These are phyloP conservation scores for Phyllostachys edulis DNA, from an alignment of 176 grass and related monocot genomes.

Conservation along the genomic window DNA sequence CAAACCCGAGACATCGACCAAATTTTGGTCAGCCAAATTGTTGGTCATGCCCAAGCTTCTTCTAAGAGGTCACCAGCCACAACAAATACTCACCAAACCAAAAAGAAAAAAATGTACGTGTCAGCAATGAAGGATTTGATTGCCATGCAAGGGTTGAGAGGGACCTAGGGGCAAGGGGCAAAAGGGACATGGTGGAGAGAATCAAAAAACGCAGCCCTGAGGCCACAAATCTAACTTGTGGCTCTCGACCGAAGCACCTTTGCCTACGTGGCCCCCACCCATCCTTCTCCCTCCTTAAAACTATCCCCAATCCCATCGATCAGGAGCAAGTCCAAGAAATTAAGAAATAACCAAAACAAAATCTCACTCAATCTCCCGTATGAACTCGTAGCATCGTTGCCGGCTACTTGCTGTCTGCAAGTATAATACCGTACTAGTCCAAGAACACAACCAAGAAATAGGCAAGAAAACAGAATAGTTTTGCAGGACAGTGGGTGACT, in stretches of 20 bases:
- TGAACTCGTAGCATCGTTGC: slow-evolving; percentile 4
- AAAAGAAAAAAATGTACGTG: not conserved
- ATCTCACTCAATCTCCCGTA: not conserved
- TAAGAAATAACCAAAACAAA: not conserved
- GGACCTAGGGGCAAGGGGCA: slow-evolving; percentile 27
- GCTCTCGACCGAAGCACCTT: slow-evolving; percentile 41
- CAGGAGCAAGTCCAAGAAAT: not conserved
- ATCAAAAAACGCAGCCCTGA: slow-evolving; percentile 59
- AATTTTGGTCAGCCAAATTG: not conserved
- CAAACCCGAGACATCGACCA: not conserved
- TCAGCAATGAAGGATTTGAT: slow-evolving; percentile 35
- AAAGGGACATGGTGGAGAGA: slow-evolving; percentile 34
- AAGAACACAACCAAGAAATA: not conserved
- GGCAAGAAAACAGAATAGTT: not conserved
- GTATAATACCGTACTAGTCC: not conserved
- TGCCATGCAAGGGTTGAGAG: slow-evolving; percentile 29
- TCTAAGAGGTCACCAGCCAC: not conserved
- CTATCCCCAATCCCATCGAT: slow-evolving; percentile 30
- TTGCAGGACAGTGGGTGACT: not conserved
- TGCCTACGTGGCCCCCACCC: slow-evolving; percentile 42
- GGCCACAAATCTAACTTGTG: slow-evolving; percentile 84
- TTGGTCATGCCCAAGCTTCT: not conserved
- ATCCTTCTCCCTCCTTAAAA: slow-evolving; percentile 40
- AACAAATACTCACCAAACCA: not conserved
- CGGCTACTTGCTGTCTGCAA: not conserved